These are phyloP conservation scores for Crithidia mellificae DNA, from an alignment of 208 protist species.

Conservation along the genomic window DNA sequence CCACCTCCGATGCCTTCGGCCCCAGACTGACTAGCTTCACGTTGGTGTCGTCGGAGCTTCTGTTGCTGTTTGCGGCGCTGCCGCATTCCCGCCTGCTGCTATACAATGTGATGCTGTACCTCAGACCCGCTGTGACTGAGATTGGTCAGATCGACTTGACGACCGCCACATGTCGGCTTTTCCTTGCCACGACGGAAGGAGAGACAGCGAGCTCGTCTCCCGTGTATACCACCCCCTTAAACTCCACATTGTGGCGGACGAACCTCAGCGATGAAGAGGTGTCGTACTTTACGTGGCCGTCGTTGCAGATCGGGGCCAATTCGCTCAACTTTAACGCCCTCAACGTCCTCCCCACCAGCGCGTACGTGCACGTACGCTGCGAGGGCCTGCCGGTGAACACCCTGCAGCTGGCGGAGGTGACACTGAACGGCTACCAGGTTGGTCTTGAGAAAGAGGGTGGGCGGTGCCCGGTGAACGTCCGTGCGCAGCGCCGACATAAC, in stretches of 20 bases:
- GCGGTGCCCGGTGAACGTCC: constrained; percentile 46
- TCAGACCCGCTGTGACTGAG: constrained; percentile 17
- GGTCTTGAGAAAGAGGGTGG: constrained; percentile 37
- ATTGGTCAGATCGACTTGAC: constrained; percentile 28
- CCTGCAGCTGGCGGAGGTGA: constrained; percentile 19
- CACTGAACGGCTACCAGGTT: constrained; percentile 46
- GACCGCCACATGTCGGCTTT: constrained; percentile 29
- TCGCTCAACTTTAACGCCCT: constrained; percentile 36
- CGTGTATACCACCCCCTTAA: constrained; percentile 8
- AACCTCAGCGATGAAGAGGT: not conserved
- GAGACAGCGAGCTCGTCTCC: constrained; percentile 24
- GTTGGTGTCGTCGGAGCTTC: not conserved
- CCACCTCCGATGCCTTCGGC: no score
- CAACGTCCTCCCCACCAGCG: constrained; percentile 19
- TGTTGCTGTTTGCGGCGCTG: constrained; percentile 29
- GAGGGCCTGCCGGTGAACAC: constrained; percentile 21
- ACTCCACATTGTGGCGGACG: constrained; percentile 31
- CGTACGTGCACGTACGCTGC: constrained; percentile 38
- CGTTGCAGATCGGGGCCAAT: constrained; percentile 41
- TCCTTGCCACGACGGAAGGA: constrained; percentile 24
- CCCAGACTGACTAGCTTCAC: no score
- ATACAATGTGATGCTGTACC: constrained; percentile 28
- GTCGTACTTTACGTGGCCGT: constrained; percentile 26
- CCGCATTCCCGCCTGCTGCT: constrained; percentile 42
- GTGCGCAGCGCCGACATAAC: constrained; percentile 15